Evolutionary conservation across 2,329 filamentous ascomycete species (phyloP), one percentile per base, ranked within the genome.

Genomic region (Nothomitra cinnamomea): DNA sequence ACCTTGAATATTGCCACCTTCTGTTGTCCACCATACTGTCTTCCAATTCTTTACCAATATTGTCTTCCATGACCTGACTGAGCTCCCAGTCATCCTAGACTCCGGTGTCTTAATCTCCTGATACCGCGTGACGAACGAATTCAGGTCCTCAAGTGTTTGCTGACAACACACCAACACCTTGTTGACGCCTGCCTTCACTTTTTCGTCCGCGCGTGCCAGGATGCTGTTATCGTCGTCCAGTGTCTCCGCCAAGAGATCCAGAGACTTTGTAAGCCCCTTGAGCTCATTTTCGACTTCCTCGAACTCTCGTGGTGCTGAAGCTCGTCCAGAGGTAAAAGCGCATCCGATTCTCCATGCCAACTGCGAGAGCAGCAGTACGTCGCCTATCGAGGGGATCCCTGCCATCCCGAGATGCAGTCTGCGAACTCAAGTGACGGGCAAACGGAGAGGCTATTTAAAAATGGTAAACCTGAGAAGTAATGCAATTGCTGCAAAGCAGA

Each of bases 351-450:
- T 70, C 69, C 69, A 72, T 21, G 70, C 69, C 42, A 66, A 63
- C 58, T 72, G 69, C 3, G 69, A 71, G 15, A 72, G 63, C 65
- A 70, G 68, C 41, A 72, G 58, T 19, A 72, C 68, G 60, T 72
- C 70, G 54, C 69, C 70, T 55, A 65, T 61, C 25, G 57, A 67
- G 59, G 41, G 22, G 2, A 36, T 42, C 40, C 52, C 41, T 22
- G 25, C 24, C 19, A 32, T 53, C 17, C 15, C 52, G 21, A 53
- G n/a, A 6, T 19, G 24, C 15, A 49, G 10, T 32, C 19, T 28
- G 24, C 3, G 3, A 32, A 32, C 28, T 32, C 5, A 32, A 10
- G 28, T 5, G 10, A 10, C 10, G 28, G 5, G 10, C 5, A 32
- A 32, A 32, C 28, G 28, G 28, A 10, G 28, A 32, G 28, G 28